A percentile compares a stretch with the other conserved stretches of the same genome.
These are phyloP conservation scores for Gardenia jasminoides DNA, from an alignment of 257 asterid genomes.

Conservation along the genomic window DNA sequence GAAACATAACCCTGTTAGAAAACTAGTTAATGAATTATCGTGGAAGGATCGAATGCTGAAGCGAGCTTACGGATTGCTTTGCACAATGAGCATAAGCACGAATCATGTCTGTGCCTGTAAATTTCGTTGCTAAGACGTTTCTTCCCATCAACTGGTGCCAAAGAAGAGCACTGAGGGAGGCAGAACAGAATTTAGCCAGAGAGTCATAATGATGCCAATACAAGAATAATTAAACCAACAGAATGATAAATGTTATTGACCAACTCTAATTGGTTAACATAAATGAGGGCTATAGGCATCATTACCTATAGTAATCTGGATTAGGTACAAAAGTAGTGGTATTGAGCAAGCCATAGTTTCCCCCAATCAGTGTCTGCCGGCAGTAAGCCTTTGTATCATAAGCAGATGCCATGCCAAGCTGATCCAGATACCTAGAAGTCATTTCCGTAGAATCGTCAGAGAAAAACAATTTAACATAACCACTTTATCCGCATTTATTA, in stretches of 20 bases:
- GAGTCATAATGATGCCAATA: neutral
- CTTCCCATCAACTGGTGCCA: conserved; percentile 90
- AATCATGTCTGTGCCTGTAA: conserved; percentile 47
- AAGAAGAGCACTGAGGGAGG: conserved; percentile 65
- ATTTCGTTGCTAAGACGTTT: conserved; percentile 48
- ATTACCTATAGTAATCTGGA: conserved; percentile 91
- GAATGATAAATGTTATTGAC: neutral
- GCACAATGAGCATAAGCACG: conserved; percentile 86
- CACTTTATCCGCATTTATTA: neutral
- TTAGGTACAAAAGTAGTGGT: conserved; percentile 68
- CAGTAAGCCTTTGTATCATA: conserved; percentile 72
- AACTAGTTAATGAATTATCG: neutral
- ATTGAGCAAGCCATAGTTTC: conserved; percentile 82
- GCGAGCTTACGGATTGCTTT: conserved; percentile 62
- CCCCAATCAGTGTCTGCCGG: conserved; percentile 78
- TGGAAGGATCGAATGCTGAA: neutral
- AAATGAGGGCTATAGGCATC: neutral
- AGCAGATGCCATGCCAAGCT: conserved; percentile 63
- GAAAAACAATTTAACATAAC: neutral
- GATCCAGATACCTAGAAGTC: conserved; percentile 71
- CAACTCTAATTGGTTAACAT: neutral
- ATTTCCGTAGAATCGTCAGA: neutral
- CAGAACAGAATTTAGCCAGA: neutral
- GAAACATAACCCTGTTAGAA: conserved; percentile 7
- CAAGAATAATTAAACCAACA: neutral